These are phyloP conservation scores for Kuraishia capsulata DNA, from an alignment of 805 yeast species.

Conservation along the genomic window DNA sequence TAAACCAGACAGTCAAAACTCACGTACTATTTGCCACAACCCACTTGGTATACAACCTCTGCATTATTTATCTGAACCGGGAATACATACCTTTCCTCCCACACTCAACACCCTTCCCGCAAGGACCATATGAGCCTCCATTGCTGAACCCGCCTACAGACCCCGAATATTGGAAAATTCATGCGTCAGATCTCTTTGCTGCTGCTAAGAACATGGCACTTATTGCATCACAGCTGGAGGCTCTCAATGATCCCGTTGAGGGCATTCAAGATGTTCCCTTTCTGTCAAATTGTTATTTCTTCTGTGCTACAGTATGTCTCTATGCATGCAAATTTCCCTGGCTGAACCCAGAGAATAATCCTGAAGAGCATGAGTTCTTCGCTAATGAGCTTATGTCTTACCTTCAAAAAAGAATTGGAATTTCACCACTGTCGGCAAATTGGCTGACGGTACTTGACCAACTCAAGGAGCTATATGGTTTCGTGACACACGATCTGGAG, in stretches of 20 bases:
- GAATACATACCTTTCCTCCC: conserved; percentile 7
- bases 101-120: conserved; percentile 5
- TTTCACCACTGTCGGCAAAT: conserved; percentile 3
- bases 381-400: conserved; percentile 2
- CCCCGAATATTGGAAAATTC: background rate
- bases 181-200: background rate
- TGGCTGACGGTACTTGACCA: conserved; percentile 4
- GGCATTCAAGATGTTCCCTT: conserved; percentile 3
- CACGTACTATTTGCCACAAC: conserved; percentile 1
- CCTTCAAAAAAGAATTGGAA: conserved; percentile 1
- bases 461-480: conserved; percentile 4
- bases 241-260: too few relatives aligned
- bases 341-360: conserved; percentile 4
- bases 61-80: conserved; percentile 4
- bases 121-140: conserved; percentile 6
- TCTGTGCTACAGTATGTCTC: conserved; percentile 3
- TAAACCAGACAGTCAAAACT: conserved; percentile 2
- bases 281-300: conserved; percentile 5
- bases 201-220: conserved; percentile 5
- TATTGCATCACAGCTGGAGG: background rate
- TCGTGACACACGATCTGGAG: conserved; percentile 3
- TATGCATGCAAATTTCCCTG: conserved; percentile 6
- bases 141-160: conserved; percentile 5
- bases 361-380: background rate
- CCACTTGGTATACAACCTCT: conserved; percentile 3